Conservation (phyloP, 306 rosid species). For the Rosa persica region DNA sequence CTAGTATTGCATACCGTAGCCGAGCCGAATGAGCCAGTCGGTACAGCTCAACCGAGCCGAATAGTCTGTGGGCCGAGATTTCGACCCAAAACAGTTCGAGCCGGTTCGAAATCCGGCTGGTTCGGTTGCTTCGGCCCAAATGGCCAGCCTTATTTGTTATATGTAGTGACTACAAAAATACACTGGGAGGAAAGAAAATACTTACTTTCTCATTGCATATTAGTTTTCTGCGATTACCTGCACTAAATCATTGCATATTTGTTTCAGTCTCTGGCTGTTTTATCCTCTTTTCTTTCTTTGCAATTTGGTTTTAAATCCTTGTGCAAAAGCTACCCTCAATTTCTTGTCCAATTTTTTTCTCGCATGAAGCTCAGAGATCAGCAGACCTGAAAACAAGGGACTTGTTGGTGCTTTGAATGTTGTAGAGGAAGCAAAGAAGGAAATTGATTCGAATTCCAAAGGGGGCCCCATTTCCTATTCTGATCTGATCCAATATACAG, state of each 20-base stretch:
- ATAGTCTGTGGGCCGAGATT: no score
- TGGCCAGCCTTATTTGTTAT: no score
- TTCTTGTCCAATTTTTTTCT: conserved; percentile 30
- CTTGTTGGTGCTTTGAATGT: conserved; percentile 71
- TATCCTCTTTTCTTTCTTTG: background rate
- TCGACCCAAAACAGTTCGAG: no score
- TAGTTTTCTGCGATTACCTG: conserved; percentile 25
- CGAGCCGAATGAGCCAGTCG: no score
- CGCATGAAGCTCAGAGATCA: conserved; percentile 86
- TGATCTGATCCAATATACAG: conserved; percentile 84
- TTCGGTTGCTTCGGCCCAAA: no score
- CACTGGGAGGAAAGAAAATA: conserved; percentile 18
- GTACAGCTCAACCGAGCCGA: no score
- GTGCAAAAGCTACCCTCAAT: conserved; percentile 1
- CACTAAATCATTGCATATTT: background rate
- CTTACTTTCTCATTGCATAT: conserved; percentile 45
- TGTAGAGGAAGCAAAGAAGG: conserved; percentile 80
- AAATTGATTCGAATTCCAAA: conserved; percentile 83
- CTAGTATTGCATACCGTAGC: no score
- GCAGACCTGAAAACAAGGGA: conserved; percentile 87
- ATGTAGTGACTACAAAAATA: background rate
- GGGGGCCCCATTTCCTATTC: conserved; percentile 89
- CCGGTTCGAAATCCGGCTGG: no score
- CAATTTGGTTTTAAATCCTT: background rate
- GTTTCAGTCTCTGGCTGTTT: background rate